Percentiles rank a stretch among this genome's conserved stretches.
These are phyloP conservation scores for Mrakia hoshinonis DNA, from an alignment of 768 basidiomycete species.

Conservation along the genomic window DNA sequence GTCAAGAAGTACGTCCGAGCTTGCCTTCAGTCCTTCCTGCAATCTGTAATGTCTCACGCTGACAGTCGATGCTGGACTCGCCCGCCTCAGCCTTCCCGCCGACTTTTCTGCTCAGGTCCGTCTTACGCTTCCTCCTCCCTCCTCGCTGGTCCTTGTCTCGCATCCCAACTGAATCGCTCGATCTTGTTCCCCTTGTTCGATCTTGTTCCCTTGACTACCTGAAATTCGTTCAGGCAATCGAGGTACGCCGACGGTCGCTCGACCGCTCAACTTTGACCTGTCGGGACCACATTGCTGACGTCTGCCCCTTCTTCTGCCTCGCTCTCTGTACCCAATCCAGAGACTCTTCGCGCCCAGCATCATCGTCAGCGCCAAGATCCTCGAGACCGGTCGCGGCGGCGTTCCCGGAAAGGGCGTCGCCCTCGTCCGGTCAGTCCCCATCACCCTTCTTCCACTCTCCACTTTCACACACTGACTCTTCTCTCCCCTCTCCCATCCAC, in stretches of 20 bases:
- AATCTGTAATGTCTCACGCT: neutral
- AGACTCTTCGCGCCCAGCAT: slow-evolving; percentile 22
- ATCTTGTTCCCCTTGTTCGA: neutral
- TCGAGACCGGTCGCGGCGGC: slow-evolving; percentile 21
- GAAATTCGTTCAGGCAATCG: slow-evolving; percentile 16
- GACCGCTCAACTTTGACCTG: too few relatives aligned
- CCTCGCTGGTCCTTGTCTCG: neutral
- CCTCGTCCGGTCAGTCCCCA: slow-evolving; percentile 15
- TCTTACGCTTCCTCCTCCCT: neutral
- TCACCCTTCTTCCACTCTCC: too few relatives aligned
- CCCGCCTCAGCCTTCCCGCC: slow-evolving; percentile 17
- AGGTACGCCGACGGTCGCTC: too few relatives aligned
- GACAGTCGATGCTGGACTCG: too few relatives aligned
- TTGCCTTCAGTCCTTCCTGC: neutral
- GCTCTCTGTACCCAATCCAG: neutral
- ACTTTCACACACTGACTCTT: neutral
- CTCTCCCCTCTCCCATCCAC: neutral
- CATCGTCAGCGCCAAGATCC: slow-evolving; percentile 27
- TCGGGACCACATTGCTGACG: too few relatives aligned
- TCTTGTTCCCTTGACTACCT: too few relatives aligned
- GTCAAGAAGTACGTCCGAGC: slow-evolving; percentile 24
- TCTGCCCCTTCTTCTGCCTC: neutral
- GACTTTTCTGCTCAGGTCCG: slow-evolving; percentile 18
- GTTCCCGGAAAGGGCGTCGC: slow-evolving; percentile 26
- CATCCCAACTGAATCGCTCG: neutral